A percentile compares a stretch with the other conserved stretches of the same genome.
These are phyloP conservation scores for Lactifluus pinguis DNA, from an alignment of 768 basidiomycete species.

Conservation along the genomic window DNA sequence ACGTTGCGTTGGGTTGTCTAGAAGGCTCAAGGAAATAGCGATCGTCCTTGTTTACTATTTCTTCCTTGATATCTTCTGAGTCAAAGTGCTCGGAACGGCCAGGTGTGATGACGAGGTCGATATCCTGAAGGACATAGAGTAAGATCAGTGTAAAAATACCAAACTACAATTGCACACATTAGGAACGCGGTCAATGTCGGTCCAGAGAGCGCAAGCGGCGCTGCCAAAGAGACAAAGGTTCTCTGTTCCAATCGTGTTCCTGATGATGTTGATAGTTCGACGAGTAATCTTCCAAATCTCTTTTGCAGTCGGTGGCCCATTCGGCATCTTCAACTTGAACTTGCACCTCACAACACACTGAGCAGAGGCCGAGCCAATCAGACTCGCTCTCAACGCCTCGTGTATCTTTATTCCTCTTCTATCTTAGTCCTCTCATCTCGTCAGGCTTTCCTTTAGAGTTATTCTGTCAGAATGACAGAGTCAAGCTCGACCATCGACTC, in stretches of 20 bases:
- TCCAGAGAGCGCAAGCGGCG: constrained; percentile 1
- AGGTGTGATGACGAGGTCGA: background rate
- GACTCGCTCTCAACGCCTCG: no score
- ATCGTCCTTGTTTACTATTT: background rate
- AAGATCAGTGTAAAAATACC: background rate
- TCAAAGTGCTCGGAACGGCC: background rate
- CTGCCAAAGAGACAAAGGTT: constrained; percentile 8
- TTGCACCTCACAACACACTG: no score
- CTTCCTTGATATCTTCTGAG: constrained; percentile 1
- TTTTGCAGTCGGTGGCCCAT: background rate
- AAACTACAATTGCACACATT: background rate
- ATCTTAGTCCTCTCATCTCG: no score
- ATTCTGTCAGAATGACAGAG: background rate
- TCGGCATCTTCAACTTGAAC: no score
- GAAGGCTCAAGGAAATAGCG: background rate
- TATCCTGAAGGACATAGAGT: background rate
- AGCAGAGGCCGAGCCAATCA: no score
- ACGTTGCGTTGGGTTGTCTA: background rate
- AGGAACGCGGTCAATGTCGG: background rate
- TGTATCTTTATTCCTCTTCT: no score
- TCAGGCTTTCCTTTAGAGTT: no score
- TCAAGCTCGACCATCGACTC: background rate
- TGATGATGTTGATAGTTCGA: constrained; percentile 1
- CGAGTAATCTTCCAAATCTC: background rate
- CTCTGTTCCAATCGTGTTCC: background rate